A percentile compares a stretch with the other conserved stretches of the same genome.
Conservation (phyloP, 164 flowering plant species). For the Nelumbo lutea region DNA sequence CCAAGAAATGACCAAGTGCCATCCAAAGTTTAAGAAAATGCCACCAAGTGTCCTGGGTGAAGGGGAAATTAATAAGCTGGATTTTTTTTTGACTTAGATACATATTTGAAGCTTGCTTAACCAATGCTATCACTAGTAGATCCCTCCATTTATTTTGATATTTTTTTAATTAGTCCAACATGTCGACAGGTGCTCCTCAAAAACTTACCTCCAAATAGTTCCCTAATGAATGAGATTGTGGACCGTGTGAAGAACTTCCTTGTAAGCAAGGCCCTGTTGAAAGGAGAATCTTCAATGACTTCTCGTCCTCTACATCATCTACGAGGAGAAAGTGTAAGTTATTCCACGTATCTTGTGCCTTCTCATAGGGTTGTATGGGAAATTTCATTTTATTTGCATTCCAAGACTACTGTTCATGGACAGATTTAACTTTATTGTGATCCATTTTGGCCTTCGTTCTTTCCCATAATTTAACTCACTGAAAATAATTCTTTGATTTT, state of each 20-base stretch:
- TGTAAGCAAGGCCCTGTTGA: conserved; percentile 64
- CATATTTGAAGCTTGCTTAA: too few relatives aligned
- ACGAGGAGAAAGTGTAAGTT: conserved; percentile 64
- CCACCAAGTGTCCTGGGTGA: too few relatives aligned
- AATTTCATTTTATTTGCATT: neutral
- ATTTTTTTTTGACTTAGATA: too few relatives aligned
- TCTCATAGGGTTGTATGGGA: neutral
- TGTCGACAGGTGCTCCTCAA: conserved; percentile 68
- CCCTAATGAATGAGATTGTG: conserved; percentile 78
- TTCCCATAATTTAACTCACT: neutral
- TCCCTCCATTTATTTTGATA: too few relatives aligned
- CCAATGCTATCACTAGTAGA: too few relatives aligned
- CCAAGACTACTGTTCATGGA: neutral
- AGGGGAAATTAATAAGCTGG: too few relatives aligned
- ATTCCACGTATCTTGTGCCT: neutral
- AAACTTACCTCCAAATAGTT: conserved; percentile 87
- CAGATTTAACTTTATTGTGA: neutral
- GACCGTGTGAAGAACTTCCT: conserved; percentile 80
- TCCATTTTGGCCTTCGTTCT: neutral
- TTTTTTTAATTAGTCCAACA: neutral
- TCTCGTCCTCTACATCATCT: conserved; percentile 52
- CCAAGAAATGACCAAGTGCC: too few relatives aligned
- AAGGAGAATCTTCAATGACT: conserved; percentile 54
- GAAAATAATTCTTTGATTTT: neutral
- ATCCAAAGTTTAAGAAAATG: too few relatives aligned